Percentiles rank a stretch among this genome's conserved stretches.
Conservation (phyloP, 306 rosid species). For the Medicago ruthenica region DNA sequence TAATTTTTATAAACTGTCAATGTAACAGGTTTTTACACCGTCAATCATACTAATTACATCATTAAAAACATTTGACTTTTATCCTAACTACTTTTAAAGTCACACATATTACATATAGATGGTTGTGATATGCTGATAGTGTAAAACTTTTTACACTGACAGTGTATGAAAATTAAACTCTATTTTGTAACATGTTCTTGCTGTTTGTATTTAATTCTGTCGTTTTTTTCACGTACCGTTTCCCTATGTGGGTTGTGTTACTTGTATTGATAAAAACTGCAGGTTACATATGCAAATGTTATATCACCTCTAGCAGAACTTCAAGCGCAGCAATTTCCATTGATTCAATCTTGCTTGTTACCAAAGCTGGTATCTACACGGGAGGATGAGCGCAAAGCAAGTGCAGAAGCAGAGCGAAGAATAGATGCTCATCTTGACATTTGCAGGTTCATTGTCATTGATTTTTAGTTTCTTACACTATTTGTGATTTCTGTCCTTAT, state of each 20-base stretch:
- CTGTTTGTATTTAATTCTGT: neutral
- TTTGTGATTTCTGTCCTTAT: slow-evolving; percentile 18
- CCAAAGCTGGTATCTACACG: slow-evolving; percentile 73
- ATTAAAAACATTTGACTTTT: too few relatives aligned
- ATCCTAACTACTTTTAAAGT: too few relatives aligned
- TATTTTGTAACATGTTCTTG: neutral
- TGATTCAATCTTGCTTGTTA: slow-evolving; percentile 83
- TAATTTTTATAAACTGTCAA: too few relatives aligned
- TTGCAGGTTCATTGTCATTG: slow-evolving; percentile 69
- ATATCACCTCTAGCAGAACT: slow-evolving; percentile 81
- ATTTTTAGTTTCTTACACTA: slow-evolving; percentile 14
- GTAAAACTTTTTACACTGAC: too few relatives aligned
- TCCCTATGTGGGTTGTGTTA: slow-evolving; percentile 33
- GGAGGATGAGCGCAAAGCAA: slow-evolving; percentile 82
- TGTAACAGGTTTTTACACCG: too few relatives aligned
- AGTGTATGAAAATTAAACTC: too few relatives aligned
- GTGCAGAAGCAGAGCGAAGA: slow-evolving; percentile 90
- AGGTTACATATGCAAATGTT: slow-evolving; percentile 81
- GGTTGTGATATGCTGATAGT: too few relatives aligned
- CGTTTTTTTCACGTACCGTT: neutral
- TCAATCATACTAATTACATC: too few relatives aligned
- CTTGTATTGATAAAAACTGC: slow-evolving; percentile 36
- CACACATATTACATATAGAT: too few relatives aligned
- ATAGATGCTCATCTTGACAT: slow-evolving; percentile 73
- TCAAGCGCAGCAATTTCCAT: slow-evolving; percentile 79